Base-by-base conservation (phyloP, 108 stramenopile species). In the Fragilaria radians region DNA sequence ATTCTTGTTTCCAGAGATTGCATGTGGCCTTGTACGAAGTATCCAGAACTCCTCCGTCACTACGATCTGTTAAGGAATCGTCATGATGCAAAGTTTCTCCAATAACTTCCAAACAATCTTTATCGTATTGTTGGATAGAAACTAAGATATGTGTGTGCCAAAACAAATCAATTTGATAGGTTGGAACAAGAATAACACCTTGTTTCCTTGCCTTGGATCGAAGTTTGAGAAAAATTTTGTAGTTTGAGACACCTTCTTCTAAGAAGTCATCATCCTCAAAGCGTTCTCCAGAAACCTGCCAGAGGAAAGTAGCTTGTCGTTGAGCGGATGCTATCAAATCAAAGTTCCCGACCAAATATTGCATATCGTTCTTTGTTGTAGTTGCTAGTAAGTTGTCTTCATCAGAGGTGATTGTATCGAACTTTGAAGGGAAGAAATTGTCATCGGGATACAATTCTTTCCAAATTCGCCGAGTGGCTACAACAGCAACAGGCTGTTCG, bases 81-180 rank as follows among this genome's bases (percentile, higher is more conserved):
- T 85, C 83, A 54, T 81, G 83, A 46, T 76, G 19, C 22, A 85
- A 54, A 22, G 42, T 32, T 0, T 28, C 7, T 7, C 78, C 83
- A 28, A 36, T 61, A 29, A 85, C 56, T 14, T 14, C 4, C 7
- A 52, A 53, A 33, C 71, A 73, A 42, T 85, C 83, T 11, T 53
- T 46, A 27, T 54, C 5, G 62, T 85, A 85, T 11, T 36, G 48
- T 7, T 28, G 9, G 11, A 70, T 36, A 11, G 56, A 68, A 0
- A 23, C 22, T 5, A 79, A 52, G 18, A 78, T 81, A 60, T 81
- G 75, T 5, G 73, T 78, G 62, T 81, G 80, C 80, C 80, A 81
- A 50, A 78, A 73, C 17, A 82, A 49, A 58, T 82, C 81, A 63
- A 82, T 78, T 45, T 82, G 71, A 61, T 76, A 79, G n/a, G 81